Conservation (phyloP, 1,139 yeast species). For the Arxiozyma bovina region DNA sequence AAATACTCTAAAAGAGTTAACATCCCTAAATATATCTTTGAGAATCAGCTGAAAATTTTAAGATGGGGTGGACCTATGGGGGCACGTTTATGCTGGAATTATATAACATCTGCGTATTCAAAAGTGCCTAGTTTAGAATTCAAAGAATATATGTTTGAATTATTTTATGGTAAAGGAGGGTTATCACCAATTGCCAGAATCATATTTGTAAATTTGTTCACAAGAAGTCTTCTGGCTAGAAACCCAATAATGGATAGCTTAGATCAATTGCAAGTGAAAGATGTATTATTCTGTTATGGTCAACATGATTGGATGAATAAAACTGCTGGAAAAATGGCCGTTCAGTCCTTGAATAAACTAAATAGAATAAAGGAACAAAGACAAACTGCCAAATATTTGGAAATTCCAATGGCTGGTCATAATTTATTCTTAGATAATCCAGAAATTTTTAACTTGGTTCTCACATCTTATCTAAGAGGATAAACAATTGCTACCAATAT, state of each 20-base stretch:
- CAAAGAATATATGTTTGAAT: conserved; percentile 21
- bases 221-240: conserved; percentile 44
- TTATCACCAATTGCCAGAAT: conserved; percentile 27
- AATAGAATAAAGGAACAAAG: conserved; percentile 2
- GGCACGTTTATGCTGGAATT: conserved; percentile 41
- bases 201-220: conserved; percentile 45
- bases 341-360: conserved; percentile 34
- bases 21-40: conserved; percentile 24
- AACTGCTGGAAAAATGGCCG: conserved; percentile 50
- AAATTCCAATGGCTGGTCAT: conserved; percentile 58
- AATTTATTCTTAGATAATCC: conserved; percentile 72
- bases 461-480: conserved; percentile 37
- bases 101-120: conserved; percentile 45
- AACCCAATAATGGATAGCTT: conserved; percentile 66
- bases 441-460: conserved; percentile 44
- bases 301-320: conserved; percentile 80
- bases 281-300: conserved; percentile 60
- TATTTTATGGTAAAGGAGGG: conserved; percentile 20
- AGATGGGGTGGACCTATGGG: conserved; percentile 50
- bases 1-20: conserved; percentile 20
- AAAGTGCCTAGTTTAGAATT: conserved; percentile 34
- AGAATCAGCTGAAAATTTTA: conserved; percentile 37
- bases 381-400: conserved; percentile 33
- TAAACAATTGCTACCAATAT: neutral
- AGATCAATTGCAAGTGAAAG: conserved; percentile 36